phyloP scores from a whole-genome alignment of 805 yeast species.

The Starmerella roubikii region DNA sequence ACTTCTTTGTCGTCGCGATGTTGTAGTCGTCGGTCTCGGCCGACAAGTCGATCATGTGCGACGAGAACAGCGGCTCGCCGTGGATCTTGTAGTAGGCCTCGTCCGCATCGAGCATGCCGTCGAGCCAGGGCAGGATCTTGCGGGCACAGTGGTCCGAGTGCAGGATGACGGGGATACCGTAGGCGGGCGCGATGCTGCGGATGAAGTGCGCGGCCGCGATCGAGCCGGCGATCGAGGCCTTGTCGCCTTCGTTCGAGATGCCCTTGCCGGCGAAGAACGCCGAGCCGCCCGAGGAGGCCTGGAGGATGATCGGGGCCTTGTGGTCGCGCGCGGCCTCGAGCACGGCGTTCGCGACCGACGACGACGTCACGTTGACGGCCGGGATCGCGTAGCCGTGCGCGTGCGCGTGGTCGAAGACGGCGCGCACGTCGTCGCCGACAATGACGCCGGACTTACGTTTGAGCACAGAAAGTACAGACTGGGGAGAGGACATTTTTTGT shows the following conservation, averaged over 20 bases:
- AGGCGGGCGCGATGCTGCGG: slow-evolving; percentile 89
- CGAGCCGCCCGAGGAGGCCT: slow-evolving; percentile 98
- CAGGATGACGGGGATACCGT: slow-evolving; percentile 91
- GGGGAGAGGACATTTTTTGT: slow-evolving; percentile 26
- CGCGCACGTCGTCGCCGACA: slow-evolving; percentile 90
- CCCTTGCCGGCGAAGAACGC: slow-evolving; percentile 99
- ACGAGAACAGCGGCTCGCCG: slow-evolving; percentile 95
- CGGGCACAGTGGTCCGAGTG: slow-evolving; percentile 99
- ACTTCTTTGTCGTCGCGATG: slow-evolving; percentile 85
- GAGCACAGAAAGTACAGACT: slow-evolving; percentile 50
- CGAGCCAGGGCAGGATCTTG: slow-evolving; percentile 96
- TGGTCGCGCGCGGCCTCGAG: slow-evolving; percentile 93
- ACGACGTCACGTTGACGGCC: slow-evolving; percentile 95
- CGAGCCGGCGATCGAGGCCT: slow-evolving; percentile 88
- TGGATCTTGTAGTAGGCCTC: slow-evolving; percentile 74
- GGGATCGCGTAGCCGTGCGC: slow-evolving; percentile 91
- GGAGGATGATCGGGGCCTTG: slow-evolving; percentile 89
- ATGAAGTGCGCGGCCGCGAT: slow-evolving; percentile 97
- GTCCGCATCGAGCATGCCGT: slow-evolving; percentile 94
- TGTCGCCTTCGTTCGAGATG: slow-evolving; percentile 82
- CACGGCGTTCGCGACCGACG: slow-evolving; percentile 94
- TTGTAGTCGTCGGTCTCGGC: slow-evolving; percentile 95
- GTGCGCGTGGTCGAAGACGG: slow-evolving; percentile 76
- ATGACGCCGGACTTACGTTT: slow-evolving; percentile 93
- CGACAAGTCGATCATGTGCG: slow-evolving; percentile 96